Conservation (phyloP, 1,139 yeast genomes). For the Yamadazyma siamensis region DNA sequence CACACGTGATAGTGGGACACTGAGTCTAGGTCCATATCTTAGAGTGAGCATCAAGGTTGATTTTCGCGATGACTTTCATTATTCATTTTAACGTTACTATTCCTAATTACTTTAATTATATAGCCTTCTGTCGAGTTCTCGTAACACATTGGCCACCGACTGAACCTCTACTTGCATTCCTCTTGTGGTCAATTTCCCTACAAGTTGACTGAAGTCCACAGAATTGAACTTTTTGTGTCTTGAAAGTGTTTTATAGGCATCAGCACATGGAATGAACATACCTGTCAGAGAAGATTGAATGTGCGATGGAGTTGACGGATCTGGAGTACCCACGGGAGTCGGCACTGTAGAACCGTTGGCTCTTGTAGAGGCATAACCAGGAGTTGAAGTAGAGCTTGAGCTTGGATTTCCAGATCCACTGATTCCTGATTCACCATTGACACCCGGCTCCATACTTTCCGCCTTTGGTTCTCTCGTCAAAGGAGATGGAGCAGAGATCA, state of each 20-base stretch:
- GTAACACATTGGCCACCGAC: conserved; percentile 75
- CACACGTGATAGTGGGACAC: not conserved
- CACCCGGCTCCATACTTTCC: conserved; percentile 4
- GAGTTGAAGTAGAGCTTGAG: no score
- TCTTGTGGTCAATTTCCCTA: conserved; percentile 71
- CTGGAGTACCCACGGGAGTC: conserved; percentile 15
- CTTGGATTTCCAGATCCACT: conserved; percentile 11
- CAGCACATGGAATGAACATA: conserved; percentile 80
- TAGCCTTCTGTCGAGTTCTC: conserved; percentile 72
- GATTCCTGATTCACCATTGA: not conserved
- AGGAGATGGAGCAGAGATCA: conserved; percentile 17
- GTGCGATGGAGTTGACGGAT: conserved; percentile 11
- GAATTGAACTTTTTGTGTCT: conserved; percentile 72
- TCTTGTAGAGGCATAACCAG: not conserved
- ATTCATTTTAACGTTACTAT: no score
- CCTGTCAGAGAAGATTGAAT: conserved; percentile 11
- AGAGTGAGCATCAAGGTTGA: no score
- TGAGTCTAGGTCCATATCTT: no score
- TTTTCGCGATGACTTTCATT: no score
- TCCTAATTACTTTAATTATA: no score
- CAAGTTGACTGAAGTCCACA: conserved; percentile 70
- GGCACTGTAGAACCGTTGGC: not conserved
- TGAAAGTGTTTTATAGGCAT: conserved; percentile 81
- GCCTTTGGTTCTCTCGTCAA: not conserved
- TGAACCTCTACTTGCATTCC: conserved; percentile 91